Evolutionary conservation across 1,284 basidiomycete genomes (phyloP).

Genomic region (Leucoagaricus sp.): DNA sequence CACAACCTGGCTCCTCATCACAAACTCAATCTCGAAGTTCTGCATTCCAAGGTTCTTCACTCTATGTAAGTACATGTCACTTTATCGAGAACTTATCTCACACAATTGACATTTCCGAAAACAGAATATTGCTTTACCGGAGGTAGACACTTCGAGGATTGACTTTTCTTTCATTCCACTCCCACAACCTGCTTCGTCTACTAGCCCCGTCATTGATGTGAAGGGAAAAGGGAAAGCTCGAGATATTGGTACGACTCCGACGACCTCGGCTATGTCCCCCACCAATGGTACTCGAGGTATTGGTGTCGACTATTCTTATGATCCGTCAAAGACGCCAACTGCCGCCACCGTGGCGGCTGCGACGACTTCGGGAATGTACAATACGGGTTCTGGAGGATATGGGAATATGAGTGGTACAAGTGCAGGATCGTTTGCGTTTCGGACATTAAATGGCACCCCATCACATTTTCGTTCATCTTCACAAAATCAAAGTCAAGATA

Average conservation of each 20-base stretch:
- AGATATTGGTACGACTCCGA: background rate
- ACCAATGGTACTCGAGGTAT: conserved; percentile 2
- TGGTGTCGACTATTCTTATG: background rate
- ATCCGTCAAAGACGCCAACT: conserved; percentile 11
- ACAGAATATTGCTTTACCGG: conserved; percentile 22
- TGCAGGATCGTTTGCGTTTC: background rate
- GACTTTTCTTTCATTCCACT: conserved; percentile 31
- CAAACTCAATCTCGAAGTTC: background rate
- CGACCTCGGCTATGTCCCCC: background rate
- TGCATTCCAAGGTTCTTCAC: background rate
- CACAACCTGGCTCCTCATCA: background rate
- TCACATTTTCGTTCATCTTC: background rate
- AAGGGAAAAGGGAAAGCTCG: conserved; percentile 23
- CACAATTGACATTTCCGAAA: background rate
- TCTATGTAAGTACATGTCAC: background rate
- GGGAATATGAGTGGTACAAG: background rate
- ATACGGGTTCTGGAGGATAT: background rate
- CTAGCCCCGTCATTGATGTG: conserved; percentile 6
- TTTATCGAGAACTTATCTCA: background rate
- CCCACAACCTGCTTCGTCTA: conserved; percentile 2
- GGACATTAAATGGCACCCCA: background rate
- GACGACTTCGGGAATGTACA: background rate
- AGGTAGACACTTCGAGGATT: conserved; percentile 30
- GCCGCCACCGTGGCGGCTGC: background rate
- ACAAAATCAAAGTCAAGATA: background rate